phyloP scores from a whole-genome alignment of 2,329 filamentous ascomycete species.

The Fusarium camptoceras region DNA sequence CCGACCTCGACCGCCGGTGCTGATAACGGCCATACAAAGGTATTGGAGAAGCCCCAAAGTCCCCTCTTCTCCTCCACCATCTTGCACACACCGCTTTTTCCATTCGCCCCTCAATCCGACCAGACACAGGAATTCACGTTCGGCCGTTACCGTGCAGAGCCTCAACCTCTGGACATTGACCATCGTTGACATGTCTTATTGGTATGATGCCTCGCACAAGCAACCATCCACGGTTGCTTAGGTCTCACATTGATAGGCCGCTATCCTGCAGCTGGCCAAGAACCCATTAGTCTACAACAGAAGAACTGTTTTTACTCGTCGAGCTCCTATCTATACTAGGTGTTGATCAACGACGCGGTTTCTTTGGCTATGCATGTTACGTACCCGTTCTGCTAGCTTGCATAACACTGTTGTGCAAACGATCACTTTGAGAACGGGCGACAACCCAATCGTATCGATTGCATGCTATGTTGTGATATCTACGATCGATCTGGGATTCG shows the following conservation, averaged over 20 bases:
- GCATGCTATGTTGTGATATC: conserved; percentile 3
- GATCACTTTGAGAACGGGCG: conserved; percentile 10
- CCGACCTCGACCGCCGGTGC: conserved; percentile 21
- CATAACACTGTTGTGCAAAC: conserved; percentile 16
- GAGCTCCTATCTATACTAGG: conserved; percentile 11
- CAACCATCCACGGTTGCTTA: conserved; percentile 12
- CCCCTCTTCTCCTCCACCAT: conserved; percentile 44
- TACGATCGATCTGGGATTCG: conserved; percentile 17
- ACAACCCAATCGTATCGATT: conserved; percentile 18
- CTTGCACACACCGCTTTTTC: conserved; percentile 46
- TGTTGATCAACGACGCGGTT: neutral
- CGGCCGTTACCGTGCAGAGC: conserved; percentile 29
- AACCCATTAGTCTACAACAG: conserved; percentile 1
- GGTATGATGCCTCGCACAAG: conserved; percentile 2
- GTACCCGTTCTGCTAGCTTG: conserved; percentile 16
- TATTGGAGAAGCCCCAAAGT: conserved; percentile 29
- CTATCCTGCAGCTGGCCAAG: neutral
- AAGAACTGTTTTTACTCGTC: conserved; percentile 11
- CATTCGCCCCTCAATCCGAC: conserved; percentile 22
- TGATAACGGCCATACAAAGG: conserved; percentile 18
- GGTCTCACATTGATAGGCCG: conserved; percentile 8
- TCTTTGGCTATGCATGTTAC: conserved; percentile 14
- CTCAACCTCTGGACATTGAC: conserved; percentile 31
- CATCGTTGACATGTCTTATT: conserved; percentile 8
- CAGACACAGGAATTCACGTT: conserved; percentile 8